Conservation (phyloP, 768 basidiomycete species). For the Pulveroboletus frians region DNA sequence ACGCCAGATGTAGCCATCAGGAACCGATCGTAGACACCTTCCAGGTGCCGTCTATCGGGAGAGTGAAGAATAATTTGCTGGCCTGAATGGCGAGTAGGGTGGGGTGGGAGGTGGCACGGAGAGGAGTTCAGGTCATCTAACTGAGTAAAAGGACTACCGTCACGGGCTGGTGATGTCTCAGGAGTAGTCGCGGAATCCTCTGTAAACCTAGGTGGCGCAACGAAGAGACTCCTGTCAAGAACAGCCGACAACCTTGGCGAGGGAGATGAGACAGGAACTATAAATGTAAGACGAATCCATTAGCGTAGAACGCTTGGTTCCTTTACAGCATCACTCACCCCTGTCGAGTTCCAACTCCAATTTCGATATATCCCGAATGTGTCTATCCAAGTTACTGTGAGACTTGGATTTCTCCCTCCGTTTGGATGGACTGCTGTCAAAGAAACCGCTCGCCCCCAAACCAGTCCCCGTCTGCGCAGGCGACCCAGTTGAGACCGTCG, state of each 20-base stretch:
- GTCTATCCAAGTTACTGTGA: slow-evolving; percentile 57
- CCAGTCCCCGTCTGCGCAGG: slow-evolving; percentile 37
- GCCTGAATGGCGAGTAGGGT: slow-evolving; percentile 44
- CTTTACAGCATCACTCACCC: slow-evolving; percentile 38
- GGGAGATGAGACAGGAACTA: slow-evolving; percentile 35
- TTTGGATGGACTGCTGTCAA: slow-evolving; percentile 54
- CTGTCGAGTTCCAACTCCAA: slow-evolving; percentile 62
- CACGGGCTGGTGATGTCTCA: slow-evolving; percentile 4
- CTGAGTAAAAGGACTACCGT: slow-evolving; percentile 4
- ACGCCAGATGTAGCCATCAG: slow-evolving; percentile 79
- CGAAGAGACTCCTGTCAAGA: slow-evolving; percentile 64
- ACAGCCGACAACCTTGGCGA: slow-evolving; percentile 58
- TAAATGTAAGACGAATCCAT: not conserved
- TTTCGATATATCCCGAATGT: slow-evolving; percentile 61
- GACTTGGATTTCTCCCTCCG: slow-evolving; percentile 63
- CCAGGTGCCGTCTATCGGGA: slow-evolving; percentile 55
- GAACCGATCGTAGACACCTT: slow-evolving; percentile 78
- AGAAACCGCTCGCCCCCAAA: slow-evolving; percentile 25
- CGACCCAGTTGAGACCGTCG: slow-evolving; percentile 64
- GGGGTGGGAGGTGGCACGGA: slow-evolving; percentile 60
- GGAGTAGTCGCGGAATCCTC: slow-evolving; percentile 34
- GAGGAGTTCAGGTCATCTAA: slow-evolving; percentile 53
- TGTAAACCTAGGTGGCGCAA: slow-evolving; percentile 46
- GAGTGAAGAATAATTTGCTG: slow-evolving; percentile 41
- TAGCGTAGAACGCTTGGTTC: not conserved